Conservation (phyloP, 306 rosid species). For the Geum urbanum region DNA sequence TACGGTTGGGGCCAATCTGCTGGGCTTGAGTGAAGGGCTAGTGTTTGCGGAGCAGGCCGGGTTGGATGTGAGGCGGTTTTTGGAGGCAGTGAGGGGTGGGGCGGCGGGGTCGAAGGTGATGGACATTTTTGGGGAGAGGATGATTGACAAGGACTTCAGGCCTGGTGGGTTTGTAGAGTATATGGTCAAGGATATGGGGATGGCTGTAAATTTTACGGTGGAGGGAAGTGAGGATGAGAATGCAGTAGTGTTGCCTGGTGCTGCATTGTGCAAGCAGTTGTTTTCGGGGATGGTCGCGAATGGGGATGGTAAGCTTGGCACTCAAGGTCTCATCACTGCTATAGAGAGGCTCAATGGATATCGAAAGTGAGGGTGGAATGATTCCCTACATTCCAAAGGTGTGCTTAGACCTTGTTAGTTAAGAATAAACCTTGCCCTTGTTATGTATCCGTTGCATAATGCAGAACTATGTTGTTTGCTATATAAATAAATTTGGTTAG, state of each 20-base stretch:
- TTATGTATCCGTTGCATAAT: no score
- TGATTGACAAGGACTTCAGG: slow-evolving; percentile 52
- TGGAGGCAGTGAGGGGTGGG: slow-evolving; percentile 55
- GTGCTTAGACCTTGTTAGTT: no score
- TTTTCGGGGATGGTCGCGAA: slow-evolving; percentile 70
- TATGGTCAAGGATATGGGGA: slow-evolving; percentile 81
- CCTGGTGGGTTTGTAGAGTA: slow-evolving; percentile 72
- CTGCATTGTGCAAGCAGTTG: slow-evolving; percentile 62
- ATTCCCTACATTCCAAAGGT: slow-evolving; percentile 1
- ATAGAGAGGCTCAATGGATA: slow-evolving; percentile 67
- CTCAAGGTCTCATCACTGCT: slow-evolving; percentile 65
- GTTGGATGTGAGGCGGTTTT: slow-evolving; percentile 41
- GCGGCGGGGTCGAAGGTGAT: slow-evolving; percentile 58
- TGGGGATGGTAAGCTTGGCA: slow-evolving; percentile 70
- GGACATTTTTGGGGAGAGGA: slow-evolving; percentile 73
- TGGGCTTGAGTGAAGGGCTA: slow-evolving; percentile 72
- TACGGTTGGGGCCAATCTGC: slow-evolving; percentile 44
- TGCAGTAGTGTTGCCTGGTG: slow-evolving; percentile 67
- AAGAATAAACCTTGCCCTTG: no score
- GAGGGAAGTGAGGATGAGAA: slow-evolving; percentile 42
- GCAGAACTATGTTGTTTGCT: neutral
- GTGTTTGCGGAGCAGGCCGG: slow-evolving; percentile 73
- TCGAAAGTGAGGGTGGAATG: slow-evolving; percentile 33
- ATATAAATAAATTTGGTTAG: no score
- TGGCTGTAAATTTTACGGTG: slow-evolving; percentile 65